Evolutionary conservation across 768 basidiomycete species (phyloP), one percentile per base, ranked within the genome.

Genomic region (Saitozyma sp.): DNA sequence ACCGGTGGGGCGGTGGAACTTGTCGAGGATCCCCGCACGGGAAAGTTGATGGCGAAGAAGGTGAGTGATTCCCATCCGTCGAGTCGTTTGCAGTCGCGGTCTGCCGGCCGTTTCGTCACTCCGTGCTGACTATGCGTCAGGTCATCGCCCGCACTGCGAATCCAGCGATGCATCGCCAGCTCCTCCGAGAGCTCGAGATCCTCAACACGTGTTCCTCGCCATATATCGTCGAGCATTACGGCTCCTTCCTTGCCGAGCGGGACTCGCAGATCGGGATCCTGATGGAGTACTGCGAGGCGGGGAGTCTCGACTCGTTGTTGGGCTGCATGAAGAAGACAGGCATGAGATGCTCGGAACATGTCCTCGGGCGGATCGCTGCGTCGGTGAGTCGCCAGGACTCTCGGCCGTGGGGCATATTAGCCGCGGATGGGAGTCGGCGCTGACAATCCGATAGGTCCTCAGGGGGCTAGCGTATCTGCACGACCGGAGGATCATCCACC

Each of bases 281-380:
- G 14, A 80, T 80, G 80, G 80, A 80, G 56, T 80, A 74, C 59
- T 79, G 78, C 60, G 80, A 80, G 59, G 80, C 72, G 0, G 78
- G 78, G 14, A 76, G 74, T 65, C 61, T 80, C 42, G 80, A 80
- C 56, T 67, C 64, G 19, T 64, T 79, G 41, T 45, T 79, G 14
- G 62, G 61, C 9, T 66, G 68, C 58, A 78, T 78, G 69, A 73
- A 69, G 62, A 68, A 68, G 40, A 65, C 64, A 19, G 66, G 69
- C 1, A 73, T 75, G 59, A 55, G 76, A 57, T 78, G 77, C 53
- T 71, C 73, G 38, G 78, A 79, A 60, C 77, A 77, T 66, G 78
- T 80, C 11, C 52, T 80, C 41, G 80, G 78, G 1, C 67, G 75
- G 58, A 79, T 80, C 3, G 77, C 76, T 1, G 66, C 69, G 19